These are phyloP conservation scores for Alternaria triticina DNA, from an alignment of 2,329 filamentous ascomycete species.

Conservation along the genomic window DNA sequence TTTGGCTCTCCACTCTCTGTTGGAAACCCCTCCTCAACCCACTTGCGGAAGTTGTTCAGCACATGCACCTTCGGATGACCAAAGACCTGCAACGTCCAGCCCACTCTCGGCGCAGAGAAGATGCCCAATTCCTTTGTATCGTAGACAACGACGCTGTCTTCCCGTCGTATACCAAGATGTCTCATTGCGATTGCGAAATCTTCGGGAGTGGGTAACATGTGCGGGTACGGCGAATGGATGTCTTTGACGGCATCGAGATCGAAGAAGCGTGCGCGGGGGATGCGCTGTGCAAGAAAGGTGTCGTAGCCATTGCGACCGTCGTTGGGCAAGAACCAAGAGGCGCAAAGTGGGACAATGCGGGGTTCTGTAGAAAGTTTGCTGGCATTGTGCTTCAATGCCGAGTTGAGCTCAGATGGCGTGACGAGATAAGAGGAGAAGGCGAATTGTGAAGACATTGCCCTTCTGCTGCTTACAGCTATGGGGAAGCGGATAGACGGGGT, in stretches of 20 bases:
- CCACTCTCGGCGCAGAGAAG: conserved; percentile 90
- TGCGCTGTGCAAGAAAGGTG: conserved; percentile 80
- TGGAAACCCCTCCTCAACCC: conserved; percentile 82
- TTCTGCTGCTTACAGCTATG: conserved; percentile 17
- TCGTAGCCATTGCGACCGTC: conserved; percentile 82
- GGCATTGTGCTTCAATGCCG: conserved; percentile 82
- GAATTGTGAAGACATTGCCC: conserved; percentile 39
- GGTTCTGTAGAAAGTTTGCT: conserved; percentile 81
- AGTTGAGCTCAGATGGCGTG: conserved; percentile 79
- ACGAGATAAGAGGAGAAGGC: conserved; percentile 82
- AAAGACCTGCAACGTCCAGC: conserved; percentile 90
- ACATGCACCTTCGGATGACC: conserved; percentile 88
- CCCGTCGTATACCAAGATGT: conserved; percentile 80
- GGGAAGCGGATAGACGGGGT: conserved; percentile 16
- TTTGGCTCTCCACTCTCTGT: conserved; percentile 78
- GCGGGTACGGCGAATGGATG: conserved; percentile 84
- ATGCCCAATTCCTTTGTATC: conserved; percentile 90
- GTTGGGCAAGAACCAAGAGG: conserved; percentile 95
- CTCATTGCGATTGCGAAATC: conserved; percentile 89
- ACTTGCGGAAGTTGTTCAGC: conserved; percentile 94
- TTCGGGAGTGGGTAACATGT: conserved; percentile 88
- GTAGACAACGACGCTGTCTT: conserved; percentile 93
- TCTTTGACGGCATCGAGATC: conserved; percentile 93
- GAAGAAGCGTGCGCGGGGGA: conserved; percentile 92
- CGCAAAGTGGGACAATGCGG: conserved; percentile 86